A percentile compares a stretch with the other conserved stretches of the same genome.
phyloP scores from a whole-genome alignment of 116 monocot genomes.

The Cymodocea nodosa region DNA sequence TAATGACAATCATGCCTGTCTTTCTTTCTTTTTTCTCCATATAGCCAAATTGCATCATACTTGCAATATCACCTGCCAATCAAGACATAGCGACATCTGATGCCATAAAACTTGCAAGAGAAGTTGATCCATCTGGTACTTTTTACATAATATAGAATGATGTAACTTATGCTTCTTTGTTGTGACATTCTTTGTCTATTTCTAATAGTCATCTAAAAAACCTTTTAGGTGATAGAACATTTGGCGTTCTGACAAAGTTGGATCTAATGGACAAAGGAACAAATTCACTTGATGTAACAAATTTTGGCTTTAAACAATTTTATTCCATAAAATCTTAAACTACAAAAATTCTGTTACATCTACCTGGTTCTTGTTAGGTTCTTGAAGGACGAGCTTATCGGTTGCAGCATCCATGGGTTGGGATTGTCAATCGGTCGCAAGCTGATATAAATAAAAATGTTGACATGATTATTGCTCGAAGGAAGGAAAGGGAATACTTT shows the following conservation, averaged over 20 bases:
- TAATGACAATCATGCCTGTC: not conserved
- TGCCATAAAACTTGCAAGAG: conserved; percentile 95
- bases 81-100: conserved; percentile 99
- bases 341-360: too few species aligned
- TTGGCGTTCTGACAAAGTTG: conserved; percentile 68
- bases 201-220: not conserved
- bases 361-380: conserved; percentile 19
- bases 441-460: conserved; percentile 60
- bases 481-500: conserved; percentile 58
- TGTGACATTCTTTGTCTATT: not conserved
- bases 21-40: conserved; percentile 7
- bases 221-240: conserved; percentile 55
- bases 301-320: not conserved
- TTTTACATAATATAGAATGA: not conserved
- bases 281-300: conserved; percentile 55
- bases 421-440: conserved; percentile 39
- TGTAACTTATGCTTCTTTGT: too few species aligned
- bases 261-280: conserved; percentile 80
- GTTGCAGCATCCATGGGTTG: conserved; percentile 79
- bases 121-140: conserved; percentile 90
- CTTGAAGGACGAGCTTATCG: conserved; percentile 67
- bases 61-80: conserved; percentile 95
- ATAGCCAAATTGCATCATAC: conserved; percentile 85
- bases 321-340: not conserved
- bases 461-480: conserved; percentile 60